These are phyloP conservation scores for Coemansia erecta DNA, from an alignment of 192 early-diverging fungal species.

Conservation along the genomic window DNA sequence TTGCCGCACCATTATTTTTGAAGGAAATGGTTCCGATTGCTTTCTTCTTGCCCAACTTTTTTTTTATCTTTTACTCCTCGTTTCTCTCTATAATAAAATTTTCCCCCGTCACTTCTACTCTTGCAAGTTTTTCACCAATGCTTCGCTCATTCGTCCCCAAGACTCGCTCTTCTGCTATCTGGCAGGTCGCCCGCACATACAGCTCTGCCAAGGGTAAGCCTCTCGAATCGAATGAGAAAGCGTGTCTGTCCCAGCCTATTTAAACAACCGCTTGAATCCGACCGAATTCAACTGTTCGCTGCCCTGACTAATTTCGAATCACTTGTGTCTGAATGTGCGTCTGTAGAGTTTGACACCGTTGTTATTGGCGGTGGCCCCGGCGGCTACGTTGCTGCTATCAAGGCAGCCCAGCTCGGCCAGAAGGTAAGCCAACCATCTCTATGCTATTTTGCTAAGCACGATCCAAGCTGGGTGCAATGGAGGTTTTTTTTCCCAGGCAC, in stretches of 20 bases:
- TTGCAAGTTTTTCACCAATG: conserved; percentile 16
- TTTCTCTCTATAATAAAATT: neutral
- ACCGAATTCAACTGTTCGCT: no score
- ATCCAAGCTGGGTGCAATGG: no score
- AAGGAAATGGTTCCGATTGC: neutral
- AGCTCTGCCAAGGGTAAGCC: conserved; percentile 48
- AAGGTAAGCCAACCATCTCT: conserved; percentile 63
- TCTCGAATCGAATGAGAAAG: neutral
- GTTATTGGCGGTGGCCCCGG: conserved; percentile 97
- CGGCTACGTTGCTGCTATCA: conserved; percentile 98
- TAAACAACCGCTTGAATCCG: no score
- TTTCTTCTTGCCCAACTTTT: conserved; percentile 1
- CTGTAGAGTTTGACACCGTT: conserved; percentile 72
- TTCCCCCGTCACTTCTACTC: neutral
- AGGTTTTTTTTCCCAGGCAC: neutral
- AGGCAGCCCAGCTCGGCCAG: conserved; percentile 95
- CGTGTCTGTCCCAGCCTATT: neutral
- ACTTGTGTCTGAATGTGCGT: neutral
- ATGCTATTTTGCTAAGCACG: neutral
- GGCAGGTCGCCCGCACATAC: conserved; percentile 47
- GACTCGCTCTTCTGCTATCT: conserved; percentile 27
- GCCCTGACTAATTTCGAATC: neutral
- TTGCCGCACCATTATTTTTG: neutral
- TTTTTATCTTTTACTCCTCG: conserved; percentile 7
- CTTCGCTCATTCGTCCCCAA: conserved; percentile 40